These are phyloP conservation scores for Acanthamoeba polyphaga DNA, from an alignment of 208 protist genomes.

Conservation along the genomic window DNA sequence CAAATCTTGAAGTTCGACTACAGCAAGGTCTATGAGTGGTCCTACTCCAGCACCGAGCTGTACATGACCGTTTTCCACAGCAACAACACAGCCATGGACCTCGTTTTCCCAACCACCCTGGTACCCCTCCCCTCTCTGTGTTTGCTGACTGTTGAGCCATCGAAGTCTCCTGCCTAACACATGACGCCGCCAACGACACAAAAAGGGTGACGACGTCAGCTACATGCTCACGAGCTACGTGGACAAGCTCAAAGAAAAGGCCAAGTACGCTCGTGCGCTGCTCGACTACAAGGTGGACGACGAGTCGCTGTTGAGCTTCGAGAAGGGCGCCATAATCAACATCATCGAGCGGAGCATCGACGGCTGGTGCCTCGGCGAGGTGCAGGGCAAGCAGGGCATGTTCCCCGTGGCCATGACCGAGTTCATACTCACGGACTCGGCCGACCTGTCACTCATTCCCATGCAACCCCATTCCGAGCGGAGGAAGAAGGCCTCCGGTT, in stretches of 20 bases:
- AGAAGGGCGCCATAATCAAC: slow-evolving; percentile 55
- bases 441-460: background rate
- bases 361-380: slow-evolving; percentile 36
- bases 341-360: background rate
- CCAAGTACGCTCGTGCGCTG: slow-evolving; percentile 41
- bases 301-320: slow-evolving; percentile 55
- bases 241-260: slow-evolving; percentile 12
- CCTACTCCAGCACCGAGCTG: background rate
- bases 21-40: slow-evolving; percentile 26
- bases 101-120: background rate
- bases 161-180: background rate
- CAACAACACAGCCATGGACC: background rate
- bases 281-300: slow-evolving; percentile 71
- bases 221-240: background rate
- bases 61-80: slow-evolving; percentile 10
- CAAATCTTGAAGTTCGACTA: background rate
- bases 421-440: background rate
- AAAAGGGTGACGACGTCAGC: slow-evolving; percentile 14
- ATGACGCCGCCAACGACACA: background rate
- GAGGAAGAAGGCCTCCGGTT: background rate
- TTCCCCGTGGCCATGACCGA: slow-evolving; percentile 47
- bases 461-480: background rate
- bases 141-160: background rate
- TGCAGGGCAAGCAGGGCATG: slow-evolving; percentile 14
- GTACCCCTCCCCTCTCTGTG: background rate